Evolutionary conservation across 2,329 filamentous ascomycete genomes (phyloP).

Genomic region (Allantophomopsis lycopodina): DNA sequence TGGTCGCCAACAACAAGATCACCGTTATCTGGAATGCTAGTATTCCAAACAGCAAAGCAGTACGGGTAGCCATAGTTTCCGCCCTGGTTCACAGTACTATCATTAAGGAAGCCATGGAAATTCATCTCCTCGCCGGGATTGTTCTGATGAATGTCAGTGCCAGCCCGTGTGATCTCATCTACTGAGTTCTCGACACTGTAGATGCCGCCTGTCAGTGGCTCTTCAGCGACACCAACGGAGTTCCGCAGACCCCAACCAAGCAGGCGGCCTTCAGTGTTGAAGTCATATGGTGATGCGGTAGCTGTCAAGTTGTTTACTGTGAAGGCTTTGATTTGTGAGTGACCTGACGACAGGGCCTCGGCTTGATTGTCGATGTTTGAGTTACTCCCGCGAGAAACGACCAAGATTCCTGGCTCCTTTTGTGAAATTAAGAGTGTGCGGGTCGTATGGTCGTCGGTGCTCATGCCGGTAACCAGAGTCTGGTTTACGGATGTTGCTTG

Average conservation of each 20-base stretch:
- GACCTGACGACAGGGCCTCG: slow-evolving; percentile 34
- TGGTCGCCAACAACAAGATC: slow-evolving; percentile 32
- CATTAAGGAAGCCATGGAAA: slow-evolving; percentile 45
- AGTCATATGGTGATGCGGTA: slow-evolving; percentile 24
- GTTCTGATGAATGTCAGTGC: slow-evolving; percentile 47
- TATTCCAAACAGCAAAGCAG: slow-evolving; percentile 55
- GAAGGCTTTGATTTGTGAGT: slow-evolving; percentile 55
- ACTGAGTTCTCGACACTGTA: slow-evolving; percentile 58
- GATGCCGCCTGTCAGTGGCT: slow-evolving; percentile 35
- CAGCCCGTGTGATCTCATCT: slow-evolving; percentile 44
- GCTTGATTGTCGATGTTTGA: slow-evolving; percentile 47
- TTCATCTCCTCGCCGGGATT: slow-evolving; percentile 68
- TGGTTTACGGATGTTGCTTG: slow-evolving; percentile 29
- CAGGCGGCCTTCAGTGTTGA: slow-evolving; percentile 30
- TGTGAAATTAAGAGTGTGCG: slow-evolving; percentile 51
- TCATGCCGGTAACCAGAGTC: slow-evolving; percentile 49
- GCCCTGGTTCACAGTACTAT: slow-evolving; percentile 18
- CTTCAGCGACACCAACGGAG: slow-evolving; percentile 56
- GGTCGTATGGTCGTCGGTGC: slow-evolving; percentile 44
- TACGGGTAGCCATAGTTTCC: slow-evolving; percentile 58
- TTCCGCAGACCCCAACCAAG: slow-evolving; percentile 61
- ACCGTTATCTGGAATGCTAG: slow-evolving; percentile 26
- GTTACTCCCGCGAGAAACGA: slow-evolving; percentile 52
- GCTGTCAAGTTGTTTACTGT: slow-evolving; percentile 23
- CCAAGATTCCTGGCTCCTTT: slow-evolving; percentile 37